Evolutionary conservation across 176 grass and related monocot genomes (phyloP).

Genomic region (Oryza officinalis): DNA sequence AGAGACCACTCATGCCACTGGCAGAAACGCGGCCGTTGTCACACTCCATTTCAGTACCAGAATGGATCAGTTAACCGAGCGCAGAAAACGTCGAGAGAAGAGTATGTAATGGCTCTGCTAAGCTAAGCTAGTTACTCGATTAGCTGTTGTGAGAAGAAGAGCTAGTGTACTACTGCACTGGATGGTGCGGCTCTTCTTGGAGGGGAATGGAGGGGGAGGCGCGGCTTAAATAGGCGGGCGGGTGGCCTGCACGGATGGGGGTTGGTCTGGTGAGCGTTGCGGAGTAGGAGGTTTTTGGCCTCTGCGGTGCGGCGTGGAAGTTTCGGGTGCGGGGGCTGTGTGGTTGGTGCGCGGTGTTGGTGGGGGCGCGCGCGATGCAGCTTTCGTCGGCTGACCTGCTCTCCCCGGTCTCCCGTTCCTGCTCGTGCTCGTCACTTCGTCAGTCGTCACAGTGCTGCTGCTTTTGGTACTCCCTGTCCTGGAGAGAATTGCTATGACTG

Average conservation of each 20-base stretch:
- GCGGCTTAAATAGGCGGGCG: slow-evolving; percentile 58
- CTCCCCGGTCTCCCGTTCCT: not conserved
- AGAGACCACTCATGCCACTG: slow-evolving; percentile 11
- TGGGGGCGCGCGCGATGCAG: not conserved
- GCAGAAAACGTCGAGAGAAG: not conserved
- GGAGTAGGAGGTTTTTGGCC: not conserved
- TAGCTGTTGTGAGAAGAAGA: slow-evolving; percentile 32
- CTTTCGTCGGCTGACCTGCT: not conserved
- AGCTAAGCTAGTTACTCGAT: not conserved
- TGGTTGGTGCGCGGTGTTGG: slow-evolving; percentile 24
- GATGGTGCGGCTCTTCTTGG: slow-evolving; percentile 41
- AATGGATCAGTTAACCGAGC: not conserved
- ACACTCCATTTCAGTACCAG: slow-evolving; percentile 28
- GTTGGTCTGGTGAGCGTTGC: not conserved
- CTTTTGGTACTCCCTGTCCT: not conserved
- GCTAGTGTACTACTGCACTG: slow-evolving; percentile 6
- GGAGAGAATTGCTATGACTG: not conserved
- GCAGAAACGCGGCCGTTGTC: slow-evolving; percentile 29
- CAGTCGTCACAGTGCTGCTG: not conserved
- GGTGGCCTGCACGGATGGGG: not conserved
- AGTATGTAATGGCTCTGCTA: not conserved
- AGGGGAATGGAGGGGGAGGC: not conserved
- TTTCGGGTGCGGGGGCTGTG: not conserved
- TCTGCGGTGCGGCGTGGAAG: not conserved
- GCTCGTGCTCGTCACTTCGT: not conserved